A percentile compares a stretch with the other conserved stretches of the same genome.
phyloP scores from a whole-genome alignment of 2,329 filamentous ascomycete species.

The Curvularia verruculosa region DNA sequence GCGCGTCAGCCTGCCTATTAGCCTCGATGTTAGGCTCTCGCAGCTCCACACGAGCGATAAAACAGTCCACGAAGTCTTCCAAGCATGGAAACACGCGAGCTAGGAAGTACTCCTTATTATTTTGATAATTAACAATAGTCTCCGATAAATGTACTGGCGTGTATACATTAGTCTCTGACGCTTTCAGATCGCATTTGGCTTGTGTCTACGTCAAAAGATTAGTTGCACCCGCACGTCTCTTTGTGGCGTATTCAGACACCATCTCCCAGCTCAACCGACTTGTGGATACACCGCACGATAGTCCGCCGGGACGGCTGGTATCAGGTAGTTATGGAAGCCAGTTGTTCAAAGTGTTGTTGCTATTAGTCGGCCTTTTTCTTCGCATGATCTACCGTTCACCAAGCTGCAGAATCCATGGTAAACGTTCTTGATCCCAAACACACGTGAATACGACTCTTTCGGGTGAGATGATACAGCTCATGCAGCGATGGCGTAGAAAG shows the following conservation, averaged over 20 bases:
- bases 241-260: not conserved
- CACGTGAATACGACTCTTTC: not conserved
- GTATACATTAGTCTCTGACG: not conserved
- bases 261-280: not conserved
- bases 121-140: not conserved
- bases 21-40: not conserved
- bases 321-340: not conserved
- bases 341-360: not conserved
- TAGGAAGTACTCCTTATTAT: not conserved
- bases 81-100: not conserved
- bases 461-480: not conserved
- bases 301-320: not conserved
- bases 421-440: not conserved
- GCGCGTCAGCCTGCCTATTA: not conserved
- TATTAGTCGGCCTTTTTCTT: not conserved
- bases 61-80: not conserved
- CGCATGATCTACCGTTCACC: not conserved
- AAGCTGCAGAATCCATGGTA: not conserved
- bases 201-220: not conserved
- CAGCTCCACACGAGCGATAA: not conserved
- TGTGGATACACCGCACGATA: not conserved
- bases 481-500: not conserved
- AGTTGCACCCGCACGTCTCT: not conserved
- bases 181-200: not conserved
- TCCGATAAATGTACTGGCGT: not conserved